A percentile compares a stretch with the other conserved stretches of the same genome.
These are phyloP conservation scores for Dryadomyces quercivorus DNA, from an alignment of 2,329 filamentous ascomycete genomes.

Conservation along the genomic window DNA sequence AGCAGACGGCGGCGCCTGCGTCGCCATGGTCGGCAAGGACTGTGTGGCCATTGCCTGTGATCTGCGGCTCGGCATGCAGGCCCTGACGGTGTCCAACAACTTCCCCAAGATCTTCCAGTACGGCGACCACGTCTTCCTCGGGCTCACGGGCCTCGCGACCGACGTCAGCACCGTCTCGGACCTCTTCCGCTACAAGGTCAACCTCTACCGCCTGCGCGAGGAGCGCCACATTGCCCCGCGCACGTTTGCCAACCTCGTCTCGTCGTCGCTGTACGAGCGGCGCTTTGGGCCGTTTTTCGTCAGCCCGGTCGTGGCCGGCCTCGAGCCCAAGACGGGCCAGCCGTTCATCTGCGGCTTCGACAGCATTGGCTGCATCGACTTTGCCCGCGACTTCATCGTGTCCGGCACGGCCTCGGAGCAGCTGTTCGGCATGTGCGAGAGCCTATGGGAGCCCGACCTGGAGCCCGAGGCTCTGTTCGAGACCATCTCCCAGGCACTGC, in stretches of 20 bases:
- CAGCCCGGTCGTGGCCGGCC: slow-evolving; percentile 82
- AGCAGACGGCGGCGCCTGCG: slow-evolving; percentile 76
- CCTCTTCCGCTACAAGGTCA: slow-evolving; percentile 98
- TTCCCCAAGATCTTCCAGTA: slow-evolving; percentile 99
- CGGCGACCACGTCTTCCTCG: slow-evolving; percentile 79
- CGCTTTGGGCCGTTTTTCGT: slow-evolving; percentile 97
- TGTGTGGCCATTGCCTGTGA: slow-evolving; percentile 99
- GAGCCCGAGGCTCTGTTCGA: slow-evolving; percentile 94
- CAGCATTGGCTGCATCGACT: slow-evolving; percentile 98
- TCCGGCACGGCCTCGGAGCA: slow-evolving; percentile 93
- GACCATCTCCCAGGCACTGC: slow-evolving; percentile 88
- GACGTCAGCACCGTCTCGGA: slow-evolving; percentile 91
- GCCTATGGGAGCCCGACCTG: slow-evolving; percentile 93
- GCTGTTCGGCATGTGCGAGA: slow-evolving; percentile 97
- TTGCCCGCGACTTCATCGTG: slow-evolving; percentile 99
- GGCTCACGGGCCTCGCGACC: slow-evolving; percentile 89
- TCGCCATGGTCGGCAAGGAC: slow-evolving; percentile 99
- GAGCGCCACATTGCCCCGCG: slow-evolving; percentile 90
- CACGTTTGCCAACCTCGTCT: slow-evolving; percentile 94
- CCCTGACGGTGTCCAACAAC: slow-evolving; percentile 97
- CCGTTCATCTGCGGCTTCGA: slow-evolving; percentile 99
- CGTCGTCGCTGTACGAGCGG: slow-evolving; percentile 80
- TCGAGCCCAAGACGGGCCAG: slow-evolving; percentile 86
- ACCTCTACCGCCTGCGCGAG: slow-evolving; percentile 98
- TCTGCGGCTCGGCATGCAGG: slow-evolving; percentile 90